Evolutionary conservation across 2,329 filamentous ascomycete genomes (phyloP).

Genomic region (Alternaria angustiovoidea): DNA sequence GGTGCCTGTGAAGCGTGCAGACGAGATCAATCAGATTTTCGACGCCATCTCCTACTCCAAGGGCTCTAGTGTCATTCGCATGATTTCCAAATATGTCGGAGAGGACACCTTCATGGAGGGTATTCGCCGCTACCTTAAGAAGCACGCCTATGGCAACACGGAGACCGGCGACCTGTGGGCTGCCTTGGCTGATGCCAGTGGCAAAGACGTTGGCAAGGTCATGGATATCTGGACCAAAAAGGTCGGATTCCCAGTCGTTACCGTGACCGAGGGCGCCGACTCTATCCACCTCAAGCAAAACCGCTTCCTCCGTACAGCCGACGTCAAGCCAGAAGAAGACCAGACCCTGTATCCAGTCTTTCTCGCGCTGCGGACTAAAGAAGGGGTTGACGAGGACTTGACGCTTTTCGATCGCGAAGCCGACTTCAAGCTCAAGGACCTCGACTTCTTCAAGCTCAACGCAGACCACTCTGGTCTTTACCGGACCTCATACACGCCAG

Average conservation of each 20-base stretch:
- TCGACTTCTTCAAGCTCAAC: slow-evolving; percentile 96
- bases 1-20: slow-evolving; percentile 91
- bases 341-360: slow-evolving; percentile 88
- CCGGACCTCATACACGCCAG: slow-evolving; percentile 84
- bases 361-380: slow-evolving; percentile 81
- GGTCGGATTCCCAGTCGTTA: slow-evolving; percentile 90
- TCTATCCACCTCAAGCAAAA: slow-evolving; percentile 92
- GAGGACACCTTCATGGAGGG: slow-evolving; percentile 94
- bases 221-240: slow-evolving; percentile 99
- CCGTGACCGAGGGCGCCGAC: slow-evolving; percentile 77
- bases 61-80: slow-evolving; percentile 92
- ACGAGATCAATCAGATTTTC: slow-evolving; percentile 98
- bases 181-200: slow-evolving; percentile 84
- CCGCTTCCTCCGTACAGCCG: slow-evolving; percentile 89
- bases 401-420: slow-evolving; percentile 77
- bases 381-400: slow-evolving; percentile 80
- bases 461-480: slow-evolving; percentile 94
- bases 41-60: slow-evolving; percentile 98
- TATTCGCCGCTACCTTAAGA: slow-evolving; percentile 88
- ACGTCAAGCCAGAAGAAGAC: slow-evolving; percentile 93
- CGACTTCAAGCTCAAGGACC: slow-evolving; percentile 77
- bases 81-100: slow-evolving; percentile 95
- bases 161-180: slow-evolving; percentile 91
- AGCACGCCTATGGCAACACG: slow-evolving; percentile 96
- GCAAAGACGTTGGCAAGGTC: slow-evolving; percentile 86